Base-by-base conservation (phyloP, 2,329 filamentous ascomycete species). In the Alternaria solani region DNA sequence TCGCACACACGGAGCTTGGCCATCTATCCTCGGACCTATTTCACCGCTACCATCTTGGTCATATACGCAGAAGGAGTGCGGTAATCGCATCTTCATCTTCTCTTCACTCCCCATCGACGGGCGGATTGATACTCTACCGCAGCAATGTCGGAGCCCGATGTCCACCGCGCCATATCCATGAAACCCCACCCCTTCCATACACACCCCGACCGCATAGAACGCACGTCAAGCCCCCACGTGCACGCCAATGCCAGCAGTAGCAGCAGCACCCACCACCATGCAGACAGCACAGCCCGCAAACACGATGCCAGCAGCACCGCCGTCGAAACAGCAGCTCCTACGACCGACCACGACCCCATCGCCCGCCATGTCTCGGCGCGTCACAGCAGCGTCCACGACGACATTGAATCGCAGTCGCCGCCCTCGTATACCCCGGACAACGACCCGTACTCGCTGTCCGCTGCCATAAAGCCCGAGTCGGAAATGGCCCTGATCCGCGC, bases 361-460 rank as follows among this genome's bases (percentile, higher is more conserved):
- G 76, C 74, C 51, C 72, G 68, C 51, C 79, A 78, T 68, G 72
- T 69, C 34, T 71, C 72, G 55, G 39, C 7, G 20, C 39, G 39
- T 12, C 39, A 42, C 39, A 8, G 56, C 53, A 43, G 36, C 73
- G 69, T 44, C 65, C 60, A 64, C 58, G 57, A 44, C 65, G 81
- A 84, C 54, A 70, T 83, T 61, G 83, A 85, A 66, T 74, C 79
- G 25, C 80, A 83, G 43, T 81, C 82, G 39, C 79, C 86, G 7
- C 88, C 89, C 0, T 83, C 83, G 8, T 87, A 89, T 71, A 87
- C 84, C 20, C 78, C 79, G 26, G 88, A 89, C 66, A 90, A 87
- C 71, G 94, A 98, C 70, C 94, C 94, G 0, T 95, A 93, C 79
- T 87, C 89, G 55, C 88, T 98, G 4, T 88, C 91, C 1, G 86